These are phyloP conservation scores for Gynostemma pentaphyllum DNA, from an alignment of 306 rosid genomes.

Conservation along the genomic window DNA sequence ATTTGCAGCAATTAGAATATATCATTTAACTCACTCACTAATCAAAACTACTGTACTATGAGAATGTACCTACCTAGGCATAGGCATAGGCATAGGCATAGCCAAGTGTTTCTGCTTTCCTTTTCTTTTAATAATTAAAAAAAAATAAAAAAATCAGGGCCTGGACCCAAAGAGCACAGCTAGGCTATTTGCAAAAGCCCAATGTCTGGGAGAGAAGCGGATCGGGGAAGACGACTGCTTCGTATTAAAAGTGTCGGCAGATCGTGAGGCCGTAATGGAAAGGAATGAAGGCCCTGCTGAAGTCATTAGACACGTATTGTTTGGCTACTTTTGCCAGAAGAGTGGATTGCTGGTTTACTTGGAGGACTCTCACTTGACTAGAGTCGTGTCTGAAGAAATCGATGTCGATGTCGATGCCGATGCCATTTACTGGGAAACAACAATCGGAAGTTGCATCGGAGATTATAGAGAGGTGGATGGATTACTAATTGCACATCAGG, in stretches of 20 bases:
- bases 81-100: no score
- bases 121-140: no score
- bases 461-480: slow-evolving; percentile 82
- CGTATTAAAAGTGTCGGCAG: slow-evolving; percentile 64
- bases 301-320: slow-evolving; percentile 75
- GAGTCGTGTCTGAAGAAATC: slow-evolving; percentile 46
- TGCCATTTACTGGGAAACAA: slow-evolving; percentile 86
- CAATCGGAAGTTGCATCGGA: slow-evolving; percentile 81
- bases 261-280: slow-evolving; percentile 72
- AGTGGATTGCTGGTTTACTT: slow-evolving; percentile 83
- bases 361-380: slow-evolving; percentile 86
- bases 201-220: slow-evolving; percentile 75
- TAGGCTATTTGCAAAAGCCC: slow-evolving; percentile 78
- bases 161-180: slow-evolving; percentile 91
- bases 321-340: slow-evolving; percentile 88
- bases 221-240: slow-evolving; percentile 79
- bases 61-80: no score
- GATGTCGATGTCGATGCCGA: slow-evolving; percentile 21
- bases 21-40: no score
- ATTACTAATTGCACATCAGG: slow-evolving; percentile 66
- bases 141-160: slow-evolving; percentile 34
- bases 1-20: no score
- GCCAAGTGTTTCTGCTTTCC: no score
- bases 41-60: no score
- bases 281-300: slow-evolving; percentile 85